phyloP scores from a whole-genome alignment of 2,329 filamentous ascomycete genomes.

The Coniella vitis region DNA sequence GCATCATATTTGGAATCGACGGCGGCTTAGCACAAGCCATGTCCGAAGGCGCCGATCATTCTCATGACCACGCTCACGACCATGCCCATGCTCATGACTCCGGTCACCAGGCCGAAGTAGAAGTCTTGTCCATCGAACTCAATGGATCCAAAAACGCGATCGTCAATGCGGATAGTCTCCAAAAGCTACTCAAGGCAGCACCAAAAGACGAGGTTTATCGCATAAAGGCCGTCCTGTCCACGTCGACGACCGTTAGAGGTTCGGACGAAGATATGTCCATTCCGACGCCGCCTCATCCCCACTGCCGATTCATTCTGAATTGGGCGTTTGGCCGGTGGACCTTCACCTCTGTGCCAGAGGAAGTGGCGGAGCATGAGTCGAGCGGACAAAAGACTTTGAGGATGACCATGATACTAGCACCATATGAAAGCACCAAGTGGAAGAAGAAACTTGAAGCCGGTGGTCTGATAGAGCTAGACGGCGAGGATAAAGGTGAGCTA shows the following conservation, averaged over 20 bases:
- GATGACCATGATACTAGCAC: slow-evolving; percentile 70
- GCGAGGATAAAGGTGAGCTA: slow-evolving; percentile 38
- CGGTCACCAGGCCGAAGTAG: slow-evolving; percentile 77
- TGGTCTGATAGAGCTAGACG: slow-evolving; percentile 45
- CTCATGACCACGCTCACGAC: slow-evolving; percentile 31
- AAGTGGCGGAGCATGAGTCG: slow-evolving; percentile 44
- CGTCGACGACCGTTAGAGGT: slow-evolving; percentile 38
- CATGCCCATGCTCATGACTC: slow-evolving; percentile 37
- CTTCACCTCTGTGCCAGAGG: slow-evolving; percentile 55
- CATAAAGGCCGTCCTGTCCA: slow-evolving; percentile 67
- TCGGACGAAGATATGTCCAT: slow-evolving; percentile 42
- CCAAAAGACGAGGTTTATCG: slow-evolving; percentile 93
- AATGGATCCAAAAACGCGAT: slow-evolving; percentile 33
- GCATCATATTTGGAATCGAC: slow-evolving; percentile 82
- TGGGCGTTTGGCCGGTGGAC: slow-evolving; percentile 98
- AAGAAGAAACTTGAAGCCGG: slow-evolving; percentile 62
- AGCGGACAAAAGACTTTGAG: slow-evolving; percentile 51
- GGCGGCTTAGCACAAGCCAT: slow-evolving; percentile 61
- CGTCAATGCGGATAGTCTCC: slow-evolving; percentile 55
- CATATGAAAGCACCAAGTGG: slow-evolving; percentile 70
- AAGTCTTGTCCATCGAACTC: slow-evolving; percentile 79
- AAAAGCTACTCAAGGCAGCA: slow-evolving; percentile 60
- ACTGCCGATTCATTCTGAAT: slow-evolving; percentile 76
- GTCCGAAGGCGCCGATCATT: slow-evolving; percentile 37
- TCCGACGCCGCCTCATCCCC: slow-evolving; percentile 22